A percentile compares a stretch with the other conserved stretches of the same genome.
Evolutionary conservation across 108 stramenopile species (phyloP).

Genomic region (Phaeodactylum tricornutum): DNA sequence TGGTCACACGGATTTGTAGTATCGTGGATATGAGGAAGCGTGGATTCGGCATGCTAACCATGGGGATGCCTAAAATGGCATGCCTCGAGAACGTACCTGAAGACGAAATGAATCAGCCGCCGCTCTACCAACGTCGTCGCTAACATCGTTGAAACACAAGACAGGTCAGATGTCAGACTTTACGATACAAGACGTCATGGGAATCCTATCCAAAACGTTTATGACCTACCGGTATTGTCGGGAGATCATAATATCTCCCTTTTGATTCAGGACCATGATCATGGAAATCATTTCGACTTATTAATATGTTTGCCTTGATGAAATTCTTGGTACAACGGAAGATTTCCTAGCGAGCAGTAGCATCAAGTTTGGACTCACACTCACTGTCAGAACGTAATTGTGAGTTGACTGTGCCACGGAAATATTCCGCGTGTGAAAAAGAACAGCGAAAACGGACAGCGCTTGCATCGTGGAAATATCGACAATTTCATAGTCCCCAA

Average conservation of each 20-base stretch:
- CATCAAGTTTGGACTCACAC: too few relatives aligned
- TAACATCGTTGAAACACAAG: conserved; percentile 9
- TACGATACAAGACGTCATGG: neutral
- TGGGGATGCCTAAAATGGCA: neutral
- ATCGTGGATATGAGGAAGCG: neutral
- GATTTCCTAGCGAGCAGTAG: too few relatives aligned
- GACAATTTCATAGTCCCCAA: too few relatives aligned
- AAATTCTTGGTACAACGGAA: too few relatives aligned
- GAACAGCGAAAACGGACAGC: too few relatives aligned
- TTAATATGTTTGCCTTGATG: too few relatives aligned
- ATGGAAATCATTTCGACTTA: conserved; percentile 75
- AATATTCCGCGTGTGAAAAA: too few relatives aligned
- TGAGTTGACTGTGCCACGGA: too few relatives aligned
- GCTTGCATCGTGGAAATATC: too few relatives aligned
- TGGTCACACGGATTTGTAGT: neutral
- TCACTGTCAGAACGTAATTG: too few relatives aligned
- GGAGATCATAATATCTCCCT: conserved; percentile 90
- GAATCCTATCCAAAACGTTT: conserved; percentile 1
- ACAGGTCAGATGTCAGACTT: neutral
- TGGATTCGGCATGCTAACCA: neutral
- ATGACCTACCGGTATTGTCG: conserved; percentile 73
- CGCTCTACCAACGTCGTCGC: conserved; percentile 81
- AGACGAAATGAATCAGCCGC: conserved; percentile 84
- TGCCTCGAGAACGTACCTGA: conserved; percentile 40
- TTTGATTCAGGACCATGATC: conserved; percentile 87